Evolutionary conservation across 2,329 filamentous ascomycete species (phyloP).

Genomic region (Colletotrichum gigasporum): DNA sequence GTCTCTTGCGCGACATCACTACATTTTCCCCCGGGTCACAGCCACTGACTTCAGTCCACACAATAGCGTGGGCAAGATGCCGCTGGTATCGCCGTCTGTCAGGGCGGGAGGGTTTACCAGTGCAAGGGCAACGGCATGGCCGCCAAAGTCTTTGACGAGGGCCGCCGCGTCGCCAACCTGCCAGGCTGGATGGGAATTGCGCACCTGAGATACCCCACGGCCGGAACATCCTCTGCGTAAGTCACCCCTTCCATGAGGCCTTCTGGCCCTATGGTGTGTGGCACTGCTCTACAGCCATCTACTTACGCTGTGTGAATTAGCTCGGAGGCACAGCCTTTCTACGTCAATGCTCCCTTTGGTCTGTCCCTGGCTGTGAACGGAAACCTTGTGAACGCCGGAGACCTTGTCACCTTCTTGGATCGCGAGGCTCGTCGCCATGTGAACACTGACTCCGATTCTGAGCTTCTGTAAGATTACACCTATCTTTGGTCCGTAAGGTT

Average conservation of each 20-base stretch:
- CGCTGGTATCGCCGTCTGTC: constrained; percentile 80
- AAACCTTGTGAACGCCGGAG: constrained; percentile 81
- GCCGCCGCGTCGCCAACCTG: constrained; percentile 53
- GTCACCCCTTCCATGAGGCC: too few species aligned
- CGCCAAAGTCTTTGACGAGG: constrained; percentile 84
- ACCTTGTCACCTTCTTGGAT: constrained; percentile 82
- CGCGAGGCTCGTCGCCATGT: constrained; percentile 84
- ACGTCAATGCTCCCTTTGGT: constrained; percentile 53
- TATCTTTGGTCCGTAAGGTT: too few species aligned
- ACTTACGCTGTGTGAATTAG: too few species aligned
- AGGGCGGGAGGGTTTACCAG: constrained; percentile 85
- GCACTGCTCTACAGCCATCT: too few species aligned
- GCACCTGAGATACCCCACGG: constrained; percentile 90
- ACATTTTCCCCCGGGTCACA: too few species aligned
- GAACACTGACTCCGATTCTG: constrained; percentile 48
- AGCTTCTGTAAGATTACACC: too few species aligned
- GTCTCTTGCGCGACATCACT: constrained; percentile 43
- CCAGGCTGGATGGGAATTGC: constrained; percentile 58
- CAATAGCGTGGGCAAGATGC: too few species aligned
- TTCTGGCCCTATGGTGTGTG: too few species aligned
- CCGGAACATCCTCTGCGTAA: too few species aligned
- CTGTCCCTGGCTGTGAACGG: constrained; percentile 76
- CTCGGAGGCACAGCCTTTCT: constrained; percentile 88
- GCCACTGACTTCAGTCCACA: too few species aligned
- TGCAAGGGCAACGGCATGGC: constrained; percentile 93